Conservation (phyloP, 1,284 basidiomycete species). For the Cutaneotrichosporon sp. region DNA sequence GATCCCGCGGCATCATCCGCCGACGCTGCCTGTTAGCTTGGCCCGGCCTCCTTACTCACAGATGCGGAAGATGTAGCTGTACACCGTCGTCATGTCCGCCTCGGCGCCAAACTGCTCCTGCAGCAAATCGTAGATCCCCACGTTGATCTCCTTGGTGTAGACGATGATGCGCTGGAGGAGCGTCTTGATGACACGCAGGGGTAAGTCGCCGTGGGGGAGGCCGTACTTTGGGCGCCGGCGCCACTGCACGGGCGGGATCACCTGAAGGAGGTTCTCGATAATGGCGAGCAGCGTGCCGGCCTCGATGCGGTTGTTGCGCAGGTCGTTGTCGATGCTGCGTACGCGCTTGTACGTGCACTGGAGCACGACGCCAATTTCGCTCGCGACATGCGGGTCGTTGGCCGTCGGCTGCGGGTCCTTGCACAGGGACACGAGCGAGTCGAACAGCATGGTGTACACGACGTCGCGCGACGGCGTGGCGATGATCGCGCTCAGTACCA, state of each 20-base stretch:
- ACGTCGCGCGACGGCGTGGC: slow-evolving; percentile 85
- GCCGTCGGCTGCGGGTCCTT: slow-evolving; percentile 62
- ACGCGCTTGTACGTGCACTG: slow-evolving; percentile 99
- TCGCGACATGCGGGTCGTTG: slow-evolving; percentile 68
- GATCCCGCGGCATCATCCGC: slow-evolving; percentile 67
- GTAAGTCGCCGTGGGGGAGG: slow-evolving; percentile 94
- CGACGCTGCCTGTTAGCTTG: slow-evolving; percentile 44
- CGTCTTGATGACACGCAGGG: slow-evolving; percentile 92
- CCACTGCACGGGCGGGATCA: slow-evolving; percentile 94
- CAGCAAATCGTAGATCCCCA: slow-evolving; percentile 41
- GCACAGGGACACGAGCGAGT: slow-evolving; percentile 78
- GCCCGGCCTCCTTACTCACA: slow-evolving; percentile 61
- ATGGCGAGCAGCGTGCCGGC: slow-evolving; percentile 87
- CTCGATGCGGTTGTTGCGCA: slow-evolving; percentile 72
- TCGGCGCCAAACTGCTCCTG: slow-evolving; percentile 47
- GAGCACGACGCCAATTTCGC: slow-evolving; percentile 90
- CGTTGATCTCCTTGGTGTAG: slow-evolving; percentile 34
- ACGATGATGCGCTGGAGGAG: slow-evolving; percentile 87
- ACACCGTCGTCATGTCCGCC: slow-evolving; percentile 49
- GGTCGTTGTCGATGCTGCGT: slow-evolving; percentile 84
- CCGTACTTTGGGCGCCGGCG: slow-evolving; percentile 80
- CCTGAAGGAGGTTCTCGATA: slow-evolving; percentile 89
- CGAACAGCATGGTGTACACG: slow-evolving; percentile 77
- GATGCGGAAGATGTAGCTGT: slow-evolving; percentile 55
- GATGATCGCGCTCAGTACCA: slow-evolving; percentile 91